Base-by-base conservation (phyloP, 371 early-diverging fungal species). In the Saksenaea vasiformis region DNA sequence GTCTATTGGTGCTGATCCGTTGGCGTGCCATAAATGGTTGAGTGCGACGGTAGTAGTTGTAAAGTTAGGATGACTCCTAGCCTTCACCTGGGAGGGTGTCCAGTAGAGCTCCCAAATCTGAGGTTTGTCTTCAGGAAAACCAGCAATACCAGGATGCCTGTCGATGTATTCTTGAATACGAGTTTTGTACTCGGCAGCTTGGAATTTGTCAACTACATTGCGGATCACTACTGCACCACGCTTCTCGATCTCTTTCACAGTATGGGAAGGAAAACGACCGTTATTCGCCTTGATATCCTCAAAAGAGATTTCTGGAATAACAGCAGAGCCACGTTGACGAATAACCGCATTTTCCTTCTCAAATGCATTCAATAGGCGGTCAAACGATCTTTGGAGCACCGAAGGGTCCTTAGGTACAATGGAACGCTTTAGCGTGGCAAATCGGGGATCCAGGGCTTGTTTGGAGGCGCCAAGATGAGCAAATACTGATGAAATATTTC, bases 91-190 rank as follows among this genome's bases (percentile, higher is more conserved):
- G 2, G 75, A 35, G 28, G 65, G 54, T 22, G 73, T 56, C 77
- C 77, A 79, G 47, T 79, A 79, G 0, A 77, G 37, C 36, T 79
- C 80, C 73, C 73, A 79, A 3, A 75, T 69, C 44, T 74, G 75
- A 5, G 77, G 80, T 56, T 75, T 62, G 5, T 67, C 65, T 37
- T 62, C 66, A 8, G 77, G 80, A 37, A 66, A 77, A 0, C 80
- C 80, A 38, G 17, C 62, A n/a, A 58, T 19, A 2, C 61, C 68
- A 4, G 54, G 66, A 65, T 80, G 69, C 5, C 47, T 58, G 2
- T 62, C 51, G 41, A 77, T 67, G 28, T 79, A 75, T 5, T 69
- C 43, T 27, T 70, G 62, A 17, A 75, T 73, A 5, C 73, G 58
- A 9, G 59, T 57, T 67, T 77, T 79, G 58, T 74, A 79, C 10